Base-by-base conservation (phyloP, 164 flowering plant species). In the Dillenia suffruticosa region DNA sequence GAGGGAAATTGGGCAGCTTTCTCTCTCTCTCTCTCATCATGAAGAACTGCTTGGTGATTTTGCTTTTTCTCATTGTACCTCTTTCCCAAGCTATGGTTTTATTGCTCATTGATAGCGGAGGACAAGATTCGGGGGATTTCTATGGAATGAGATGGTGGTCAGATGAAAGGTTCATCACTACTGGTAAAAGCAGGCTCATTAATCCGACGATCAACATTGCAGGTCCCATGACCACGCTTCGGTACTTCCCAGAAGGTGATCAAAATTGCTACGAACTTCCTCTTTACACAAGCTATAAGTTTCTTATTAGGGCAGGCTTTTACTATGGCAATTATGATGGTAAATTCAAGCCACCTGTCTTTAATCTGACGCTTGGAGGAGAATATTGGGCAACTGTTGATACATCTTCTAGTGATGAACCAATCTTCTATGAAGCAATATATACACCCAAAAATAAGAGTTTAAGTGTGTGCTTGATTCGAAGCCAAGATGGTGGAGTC, bases 311-410 rank as follows among this genome's bases (percentile, higher is more conserved):
- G 3, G 75, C 68, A 0, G 75, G 68, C 0, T 72, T 72, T 54
- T 57, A 58, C 52, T 72, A 67, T 55, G 75, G 68, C 45, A 72
- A 72, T 52, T 72, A 68, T 9, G 72, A 68, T n/a, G 59, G 59
- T 12, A 65, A 68, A n/a, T 51, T 15, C 15, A 54, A 46, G 47
- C 71, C 71, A 40, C 71, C 75, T 0, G 64, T 59, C 1, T 72
- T 68, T 26, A 46, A 66, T 49, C 51, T 72, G 4, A 12, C 51
- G 10, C 2, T 72, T 10, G 54, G 55, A n/a, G 68, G 58, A 10
- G 44, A 53, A 0, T 12, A n/a, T 9, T 63, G 71, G 71, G 22
- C 59, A 15, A 68, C 66, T 8, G 69, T 72, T n/a, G 16, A n/a
- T 11, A 64, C 68, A 2, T 62, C 67, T 9, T 1, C 14, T 2